These are phyloP conservation scores for Biancaea sappan DNA, from an alignment of 306 rosid genomes.

Conservation along the genomic window DNA sequence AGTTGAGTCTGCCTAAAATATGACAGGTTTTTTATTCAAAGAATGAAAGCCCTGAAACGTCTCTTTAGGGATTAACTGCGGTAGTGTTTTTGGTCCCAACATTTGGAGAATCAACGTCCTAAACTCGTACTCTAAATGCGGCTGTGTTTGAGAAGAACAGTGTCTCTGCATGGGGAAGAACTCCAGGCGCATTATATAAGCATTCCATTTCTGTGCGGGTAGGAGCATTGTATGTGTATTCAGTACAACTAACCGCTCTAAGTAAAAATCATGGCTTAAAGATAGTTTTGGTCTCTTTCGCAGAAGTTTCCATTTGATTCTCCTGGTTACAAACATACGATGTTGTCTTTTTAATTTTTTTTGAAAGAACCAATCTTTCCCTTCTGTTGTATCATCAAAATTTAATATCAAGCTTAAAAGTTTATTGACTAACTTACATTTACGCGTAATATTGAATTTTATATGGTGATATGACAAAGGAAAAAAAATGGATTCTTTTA, in stretches of 20 bases:
- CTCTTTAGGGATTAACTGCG: constrained; percentile 13
- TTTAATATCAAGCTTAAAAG: no score
- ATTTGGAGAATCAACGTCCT: neutral
- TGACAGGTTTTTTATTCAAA: constrained; percentile 24
- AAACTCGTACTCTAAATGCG: neutral
- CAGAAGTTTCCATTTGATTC: no score
- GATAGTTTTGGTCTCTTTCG: no score
- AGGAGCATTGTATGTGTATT: neutral
- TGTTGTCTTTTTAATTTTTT: no score
- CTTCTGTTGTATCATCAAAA: no score
- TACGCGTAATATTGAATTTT: no score
- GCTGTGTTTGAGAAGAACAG: neutral
- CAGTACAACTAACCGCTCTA: neutral
- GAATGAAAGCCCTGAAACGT: neutral
- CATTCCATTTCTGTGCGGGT: no score
- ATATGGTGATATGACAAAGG: no score
- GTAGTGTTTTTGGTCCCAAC: constrained; percentile 1
- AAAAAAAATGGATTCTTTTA: neutral
- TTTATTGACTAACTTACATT: no score
- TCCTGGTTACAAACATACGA: no score
- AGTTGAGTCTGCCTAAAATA: constrained; percentile 20
- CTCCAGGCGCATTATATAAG: neutral
- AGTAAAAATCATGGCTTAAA: no score
- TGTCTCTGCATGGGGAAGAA: neutral
- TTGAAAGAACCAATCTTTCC: no score